Evolutionary conservation across 2,329 filamentous ascomycete genomes (phyloP).

Genomic region (Phialophora expanda): DNA sequence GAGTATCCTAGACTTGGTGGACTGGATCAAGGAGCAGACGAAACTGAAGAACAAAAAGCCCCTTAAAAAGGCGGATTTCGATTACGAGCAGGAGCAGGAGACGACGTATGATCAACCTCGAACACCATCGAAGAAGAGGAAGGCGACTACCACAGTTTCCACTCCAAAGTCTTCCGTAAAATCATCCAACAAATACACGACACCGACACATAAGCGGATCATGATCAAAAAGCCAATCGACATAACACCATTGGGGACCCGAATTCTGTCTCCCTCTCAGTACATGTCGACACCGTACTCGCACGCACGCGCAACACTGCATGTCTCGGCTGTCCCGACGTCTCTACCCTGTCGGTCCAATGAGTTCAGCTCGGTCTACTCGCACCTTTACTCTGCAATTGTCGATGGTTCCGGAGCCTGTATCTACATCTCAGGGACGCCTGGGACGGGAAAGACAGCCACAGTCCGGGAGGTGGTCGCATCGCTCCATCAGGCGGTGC

Average conservation of each 20-base stretch:
- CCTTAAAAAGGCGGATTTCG: slow-evolving; percentile 33
- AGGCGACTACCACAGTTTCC: slow-evolving; percentile 49
- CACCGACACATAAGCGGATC: slow-evolving; percentile 70
- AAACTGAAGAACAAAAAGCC: slow-evolving; percentile 55
- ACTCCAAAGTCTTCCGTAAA: slow-evolving; percentile 50
- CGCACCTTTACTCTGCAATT: slow-evolving; percentile 91
- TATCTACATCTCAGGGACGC: slow-evolving; percentile 99
- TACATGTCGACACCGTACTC: slow-evolving; percentile 86
- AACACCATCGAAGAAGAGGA: slow-evolving; percentile 65
- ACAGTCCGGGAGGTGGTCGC: slow-evolving; percentile 94
- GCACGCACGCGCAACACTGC: slow-evolving; percentile 82
- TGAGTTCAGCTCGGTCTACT: slow-evolving; percentile 91
- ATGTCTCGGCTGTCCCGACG: slow-evolving; percentile 89
- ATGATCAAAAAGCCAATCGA: slow-evolving; percentile 86
- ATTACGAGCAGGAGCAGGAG: slow-evolving; percentile 38
- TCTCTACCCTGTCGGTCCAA: slow-evolving; percentile 88
- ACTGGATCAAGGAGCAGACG: slow-evolving; percentile 72
- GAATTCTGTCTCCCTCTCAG: slow-evolving; percentile 72
- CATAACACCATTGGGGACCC: slow-evolving; percentile 92
- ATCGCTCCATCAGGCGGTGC: slow-evolving; percentile 84
- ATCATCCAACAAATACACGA: slow-evolving; percentile 60
- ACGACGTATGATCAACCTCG: slow-evolving; percentile 47
- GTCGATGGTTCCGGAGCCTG: slow-evolving; percentile 91
- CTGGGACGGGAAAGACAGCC: slow-evolving; percentile 95
- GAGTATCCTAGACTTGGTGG: slow-evolving; percentile 69